phyloP scores from a whole-genome alignment of 345 rosid genomes.

The Citrus inodora region DNA sequence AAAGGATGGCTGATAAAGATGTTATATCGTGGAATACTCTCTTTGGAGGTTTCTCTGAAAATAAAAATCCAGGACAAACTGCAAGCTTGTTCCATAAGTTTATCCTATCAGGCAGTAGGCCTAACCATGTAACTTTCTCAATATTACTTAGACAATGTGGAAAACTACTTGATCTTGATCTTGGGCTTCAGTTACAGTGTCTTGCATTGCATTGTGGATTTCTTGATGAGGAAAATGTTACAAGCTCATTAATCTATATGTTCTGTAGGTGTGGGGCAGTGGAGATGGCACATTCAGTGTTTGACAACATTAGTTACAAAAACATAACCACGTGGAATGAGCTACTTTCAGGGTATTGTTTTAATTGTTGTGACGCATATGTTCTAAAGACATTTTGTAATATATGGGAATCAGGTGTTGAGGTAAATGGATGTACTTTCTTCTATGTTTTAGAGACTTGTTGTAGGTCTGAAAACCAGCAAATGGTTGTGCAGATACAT shows the following conservation, averaged over 20 bases:
- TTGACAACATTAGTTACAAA: slow-evolving; percentile 13
- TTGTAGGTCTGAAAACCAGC: slow-evolving; percentile 17
- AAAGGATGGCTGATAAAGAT: slow-evolving; percentile 25
- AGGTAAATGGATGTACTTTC: slow-evolving; percentile 25
- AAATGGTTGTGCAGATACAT: slow-evolving; percentile 28
- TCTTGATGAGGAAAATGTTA: slow-evolving; percentile 15
- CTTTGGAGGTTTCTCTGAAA: slow-evolving; percentile 21
- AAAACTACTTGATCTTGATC: slow-evolving; percentile 14
- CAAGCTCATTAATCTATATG: slow-evolving; percentile 32
- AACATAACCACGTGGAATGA: slow-evolving; percentile 28
- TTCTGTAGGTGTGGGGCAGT: slow-evolving; percentile 27
- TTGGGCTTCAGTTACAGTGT: slow-evolving; percentile 37
- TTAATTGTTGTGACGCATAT: slow-evolving; percentile 10
- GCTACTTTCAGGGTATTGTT: slow-evolving; percentile 33
- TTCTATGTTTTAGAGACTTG: slow-evolving; percentile 33
- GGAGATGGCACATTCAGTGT: slow-evolving; percentile 24
- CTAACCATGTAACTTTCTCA: slow-evolving; percentile 32
- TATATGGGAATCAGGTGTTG: slow-evolving; percentile 15
- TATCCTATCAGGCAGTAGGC: slow-evolving; percentile 21
- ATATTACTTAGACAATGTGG: slow-evolving; percentile 34
- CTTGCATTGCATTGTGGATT: slow-evolving; percentile 30
- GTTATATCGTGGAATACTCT: slow-evolving; percentile 39
- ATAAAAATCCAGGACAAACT: slow-evolving; percentile 15
- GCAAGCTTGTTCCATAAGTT: slow-evolving; percentile 24
- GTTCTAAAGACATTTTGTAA: slow-evolving; percentile 23